Evolutionary conservation across 768 basidiomycete species (phyloP), one percentile per base, ranked within the genome.

Genomic region (Trametes cinnabarina): DNA sequence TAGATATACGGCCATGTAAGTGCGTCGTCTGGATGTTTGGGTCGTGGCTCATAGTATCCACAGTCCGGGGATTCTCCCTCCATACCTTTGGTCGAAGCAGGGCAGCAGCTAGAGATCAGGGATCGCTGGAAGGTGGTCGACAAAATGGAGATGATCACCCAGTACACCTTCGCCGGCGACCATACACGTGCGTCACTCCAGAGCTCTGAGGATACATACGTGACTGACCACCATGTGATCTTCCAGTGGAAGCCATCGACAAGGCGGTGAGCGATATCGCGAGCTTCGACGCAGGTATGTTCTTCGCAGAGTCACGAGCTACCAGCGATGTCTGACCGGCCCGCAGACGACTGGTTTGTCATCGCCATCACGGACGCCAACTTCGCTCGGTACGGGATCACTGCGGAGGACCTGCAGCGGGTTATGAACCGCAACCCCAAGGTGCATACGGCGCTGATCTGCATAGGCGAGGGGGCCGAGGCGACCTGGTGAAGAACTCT

Each of bases 341-440:
- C 17, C 46, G 1, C 55, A 83, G 85, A 88, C 62, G 85, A 87
- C 57, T 86, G 84, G 83, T 86, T 85, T 66, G 85, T 87, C 17
- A 85, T 88, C 57, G 81, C 83, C 4, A 81, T 88, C 46, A 86
- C 86, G 73, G 85, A 88, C 65, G 86, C 85, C 8, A 88, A 87
- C 69, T 87, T 87, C 57, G 79, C 74, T 22, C 75, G 84, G 39
- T 88, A 88, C 66, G 70, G 75, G 48, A 86, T 88, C 56, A 82
- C 82, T 9, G 74, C 80, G 4, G 83, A 84, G 55, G 80, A 86
- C 37, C 67, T 88, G 34, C 79, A 77, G 12, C 73, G 76, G 19
- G 80, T 77, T 0, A 86, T 87, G 83, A 81, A 77, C 47, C 73
- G 76, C 17, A 75, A 86, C 61, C 78, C 82, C 4, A 88, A 86